phyloP scores from a whole-genome alignment of 768 basidiomycete species.

The Mycena crocata region DNA sequence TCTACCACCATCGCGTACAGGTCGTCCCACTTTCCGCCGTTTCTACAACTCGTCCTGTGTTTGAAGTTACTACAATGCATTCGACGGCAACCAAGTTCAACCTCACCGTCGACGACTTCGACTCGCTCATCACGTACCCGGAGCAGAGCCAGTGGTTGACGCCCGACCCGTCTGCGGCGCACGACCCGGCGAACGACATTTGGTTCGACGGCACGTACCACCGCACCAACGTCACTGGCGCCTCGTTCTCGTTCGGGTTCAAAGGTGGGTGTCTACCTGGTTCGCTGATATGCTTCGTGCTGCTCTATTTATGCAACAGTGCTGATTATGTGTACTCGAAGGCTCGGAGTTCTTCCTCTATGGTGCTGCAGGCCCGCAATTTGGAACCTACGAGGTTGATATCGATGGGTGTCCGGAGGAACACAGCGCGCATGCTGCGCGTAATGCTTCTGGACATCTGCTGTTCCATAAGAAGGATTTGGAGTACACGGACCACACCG shows the following conservation, averaged over 20 bases:
- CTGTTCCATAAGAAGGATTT: constrained; percentile 18
- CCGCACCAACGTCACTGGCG: constrained; percentile 25
- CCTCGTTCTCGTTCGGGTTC: constrained; percentile 26
- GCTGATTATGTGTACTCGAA: neutral
- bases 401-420: constrained; percentile 20
- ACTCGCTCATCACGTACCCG: constrained; percentile 33
- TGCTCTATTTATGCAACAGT: neutral
- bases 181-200: constrained; percentile 10
- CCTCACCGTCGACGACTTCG: constrained; percentile 34
- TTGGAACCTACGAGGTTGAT: constrained; percentile 22
- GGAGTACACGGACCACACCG: constrained; percentile 18
- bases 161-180: constrained; percentile 31
- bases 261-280: constrained; percentile 16
- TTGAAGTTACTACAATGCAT: constrained; percentile 8
- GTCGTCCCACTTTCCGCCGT: no score
- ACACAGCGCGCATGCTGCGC: constrained; percentile 18
- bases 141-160: constrained; percentile 32
- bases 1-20: no score
- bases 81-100: constrained; percentile 7
- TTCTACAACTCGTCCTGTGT: no score
- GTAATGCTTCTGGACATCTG: constrained; percentile 16
- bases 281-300: neutral
- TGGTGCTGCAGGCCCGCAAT: constrained; percentile 29
- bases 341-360: constrained; percentile 26
- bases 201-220: constrained; percentile 35